Evolutionary conservation across 2,329 filamentous ascomycete genomes (phyloP).

Genomic region (Didymella sp.): DNA sequence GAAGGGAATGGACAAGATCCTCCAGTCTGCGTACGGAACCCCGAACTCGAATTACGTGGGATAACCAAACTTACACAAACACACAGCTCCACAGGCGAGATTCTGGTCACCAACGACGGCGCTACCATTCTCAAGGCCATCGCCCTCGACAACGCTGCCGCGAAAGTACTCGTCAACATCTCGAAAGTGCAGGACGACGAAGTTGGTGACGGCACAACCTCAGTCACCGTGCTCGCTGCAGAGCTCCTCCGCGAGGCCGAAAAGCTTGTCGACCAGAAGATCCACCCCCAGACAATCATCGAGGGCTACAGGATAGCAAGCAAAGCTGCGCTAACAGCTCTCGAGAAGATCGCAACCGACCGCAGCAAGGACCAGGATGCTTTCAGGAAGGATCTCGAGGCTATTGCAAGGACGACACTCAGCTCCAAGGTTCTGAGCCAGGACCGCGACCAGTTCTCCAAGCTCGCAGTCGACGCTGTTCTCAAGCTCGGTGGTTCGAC

Average conservation of each 20-base stretch:
- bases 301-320: constrained; percentile 98
- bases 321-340: constrained; percentile 80
- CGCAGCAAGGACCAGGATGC: constrained; percentile 82
- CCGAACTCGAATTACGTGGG: not conserved
- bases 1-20: constrained; percentile 99
- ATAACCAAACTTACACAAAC: constrained; percentile 31
- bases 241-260: constrained; percentile 96
- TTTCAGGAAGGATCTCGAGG: constrained; percentile 87
- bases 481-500: constrained; percentile 87
- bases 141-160: constrained; percentile 96
- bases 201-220: constrained; percentile 96
- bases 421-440: constrained; percentile 97
- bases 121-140: constrained; percentile 98
- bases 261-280: constrained; percentile 96
- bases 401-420: constrained; percentile 92
- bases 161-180: constrained; percentile 98
- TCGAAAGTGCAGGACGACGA: constrained; percentile 99
- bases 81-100: constrained; percentile 86
- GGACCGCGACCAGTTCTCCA: constrained; percentile 89
- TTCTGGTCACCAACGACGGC: constrained; percentile 98
- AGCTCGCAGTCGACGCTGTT: constrained; percentile 89
- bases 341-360: constrained; percentile 86
- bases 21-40: constrained; percentile 83
- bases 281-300: constrained; percentile 99
- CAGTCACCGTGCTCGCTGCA: constrained; percentile 93